Conservation (phyloP, 2,329 filamentous ascomycete species). For the Phialophora chinensis region DNA sequence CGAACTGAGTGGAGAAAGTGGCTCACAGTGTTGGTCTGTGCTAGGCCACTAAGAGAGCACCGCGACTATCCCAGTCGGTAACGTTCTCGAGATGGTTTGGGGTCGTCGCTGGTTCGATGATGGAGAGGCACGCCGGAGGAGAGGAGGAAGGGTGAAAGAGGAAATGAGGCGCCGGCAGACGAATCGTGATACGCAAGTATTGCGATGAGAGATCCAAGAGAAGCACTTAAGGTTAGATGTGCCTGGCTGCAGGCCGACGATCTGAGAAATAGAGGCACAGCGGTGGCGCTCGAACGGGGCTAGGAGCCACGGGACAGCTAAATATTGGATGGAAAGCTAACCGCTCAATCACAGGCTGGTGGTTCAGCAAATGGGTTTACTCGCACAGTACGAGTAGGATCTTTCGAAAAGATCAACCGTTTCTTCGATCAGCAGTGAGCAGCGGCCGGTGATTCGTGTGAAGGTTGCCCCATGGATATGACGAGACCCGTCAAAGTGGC, state of each 20-base stretch:
- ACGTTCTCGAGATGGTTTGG: slow-evolving; percentile 3
- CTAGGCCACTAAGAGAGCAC: slow-evolving; percentile 14
- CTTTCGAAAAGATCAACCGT: slow-evolving; percentile 4
- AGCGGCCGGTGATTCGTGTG: background rate
- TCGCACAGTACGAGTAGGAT: background rate
- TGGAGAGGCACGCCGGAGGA: background rate
- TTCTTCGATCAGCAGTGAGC: slow-evolving; percentile 5
- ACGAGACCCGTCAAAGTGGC: background rate
- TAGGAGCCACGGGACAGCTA: background rate
- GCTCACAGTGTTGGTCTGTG: slow-evolving; percentile 13
- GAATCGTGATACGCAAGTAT: slow-evolving; percentile 10
- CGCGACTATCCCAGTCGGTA: slow-evolving; percentile 7
- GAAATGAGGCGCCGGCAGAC: slow-evolving; percentile 7
- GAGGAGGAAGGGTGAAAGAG: slow-evolving; percentile 13
- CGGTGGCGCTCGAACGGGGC: background rate
- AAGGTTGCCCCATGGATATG: background rate
- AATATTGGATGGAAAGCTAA: slow-evolving; percentile 1
- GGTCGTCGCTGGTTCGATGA: slow-evolving; percentile 11
- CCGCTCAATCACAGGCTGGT: background rate
- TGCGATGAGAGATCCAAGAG: slow-evolving; percentile 7
- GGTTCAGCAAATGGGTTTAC: background rate
- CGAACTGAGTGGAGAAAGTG: slow-evolving; percentile 18
- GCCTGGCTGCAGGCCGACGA: slow-evolving; percentile 5
- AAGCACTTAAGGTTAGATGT: slow-evolving; percentile 1
- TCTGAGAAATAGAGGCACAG: slow-evolving; percentile 2